A percentile compares a stretch with the other conserved stretches of the same genome.
Conservation (phyloP, 1,284 basidiomycete genomes). For the Trichosporon sp. region DNA sequence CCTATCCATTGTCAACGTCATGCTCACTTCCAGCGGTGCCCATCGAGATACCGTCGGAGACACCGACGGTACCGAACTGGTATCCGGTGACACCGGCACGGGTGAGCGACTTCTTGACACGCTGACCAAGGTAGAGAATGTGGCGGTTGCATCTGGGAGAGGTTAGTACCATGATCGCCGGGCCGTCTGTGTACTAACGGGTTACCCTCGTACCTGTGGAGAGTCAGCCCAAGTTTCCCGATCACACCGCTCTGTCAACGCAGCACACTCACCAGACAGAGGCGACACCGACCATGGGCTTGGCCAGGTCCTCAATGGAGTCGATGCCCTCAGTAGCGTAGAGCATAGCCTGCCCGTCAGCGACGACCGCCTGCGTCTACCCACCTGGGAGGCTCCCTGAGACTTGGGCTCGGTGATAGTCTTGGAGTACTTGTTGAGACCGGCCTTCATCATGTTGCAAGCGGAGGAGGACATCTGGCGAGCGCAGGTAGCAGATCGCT, state of each 20-base stretch:
- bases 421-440: conserved; percentile 71
- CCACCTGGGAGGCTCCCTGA: conserved; percentile 86
- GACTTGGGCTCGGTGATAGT: conserved; percentile 81
- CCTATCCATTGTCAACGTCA: not conserved
- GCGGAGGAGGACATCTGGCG: conserved; percentile 16
- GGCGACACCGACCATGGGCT: conserved; percentile 91
- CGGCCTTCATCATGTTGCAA: conserved; percentile 20
- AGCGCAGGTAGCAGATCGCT: conserved; percentile 12
- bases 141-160: conserved; percentile 80
- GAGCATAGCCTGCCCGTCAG: conserved; percentile 71
- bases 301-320: conserved; percentile 72
- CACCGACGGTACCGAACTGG: conserved; percentile 95
- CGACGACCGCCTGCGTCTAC: conserved; percentile 14
- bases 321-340: conserved; percentile 89
- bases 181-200: conserved; percentile 54
- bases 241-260: not conserved
- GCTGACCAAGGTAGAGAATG: conserved; percentile 78
- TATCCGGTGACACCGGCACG: conserved; percentile 80
- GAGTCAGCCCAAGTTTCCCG: conserved; percentile 17
- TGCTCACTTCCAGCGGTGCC: conserved; percentile 68
- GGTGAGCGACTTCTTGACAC: conserved; percentile 73
- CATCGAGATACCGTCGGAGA: conserved; percentile 97
- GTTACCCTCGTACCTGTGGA: conserved; percentile 76
- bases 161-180: not conserved
- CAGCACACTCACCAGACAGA: conserved; percentile 73